These are phyloP conservation scores for Ceratobasidium sp. DNA, from an alignment of 1,284 basidiomycete genomes.

Conservation along the genomic window DNA sequence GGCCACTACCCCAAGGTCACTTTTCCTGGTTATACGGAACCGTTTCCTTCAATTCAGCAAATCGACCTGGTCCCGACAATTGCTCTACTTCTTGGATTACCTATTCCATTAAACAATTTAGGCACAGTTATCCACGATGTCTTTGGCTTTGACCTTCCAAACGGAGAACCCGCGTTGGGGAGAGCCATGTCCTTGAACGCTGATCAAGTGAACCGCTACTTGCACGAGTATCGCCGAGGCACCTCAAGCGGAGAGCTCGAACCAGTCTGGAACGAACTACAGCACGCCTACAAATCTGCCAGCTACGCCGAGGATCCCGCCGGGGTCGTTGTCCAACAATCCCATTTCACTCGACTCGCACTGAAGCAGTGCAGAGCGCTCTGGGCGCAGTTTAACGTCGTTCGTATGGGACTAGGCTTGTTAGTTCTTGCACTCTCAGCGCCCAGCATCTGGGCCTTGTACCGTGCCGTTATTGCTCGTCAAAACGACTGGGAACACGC, in stretches of 20 bases:
- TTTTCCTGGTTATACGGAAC: conserved; percentile 71
- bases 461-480: conserved; percentile 57
- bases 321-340: conserved; percentile 56
- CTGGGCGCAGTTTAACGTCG: conserved; percentile 94
- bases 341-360: conserved; percentile 73
- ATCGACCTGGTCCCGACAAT: conserved; percentile 95
- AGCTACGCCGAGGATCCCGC: neutral
- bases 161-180: conserved; percentile 59
- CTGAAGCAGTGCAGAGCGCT: conserved; percentile 81
- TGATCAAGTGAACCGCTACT: conserved; percentile 81
- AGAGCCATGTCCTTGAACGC: conserved; percentile 80
- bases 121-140: conserved; percentile 92
- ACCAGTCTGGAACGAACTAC: conserved; percentile 67
- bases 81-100: conserved; percentile 90
- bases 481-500: conserved; percentile 53
- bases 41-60: conserved; percentile 84
- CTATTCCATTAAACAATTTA: conserved; percentile 96
- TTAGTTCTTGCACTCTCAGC: conserved; percentile 59
- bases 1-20: conserved; percentile 39
- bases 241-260: conserved; percentile 80
- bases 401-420: conserved; percentile 77
- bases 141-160: conserved; percentile 61
- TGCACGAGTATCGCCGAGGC: conserved; percentile 79
- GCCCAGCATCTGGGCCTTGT: conserved; percentile 56
- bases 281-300: conserved; percentile 51